Evolutionary conservation across 2,329 filamentous ascomycete genomes (phyloP).

Genomic region (Huntiella omanensis): DNA sequence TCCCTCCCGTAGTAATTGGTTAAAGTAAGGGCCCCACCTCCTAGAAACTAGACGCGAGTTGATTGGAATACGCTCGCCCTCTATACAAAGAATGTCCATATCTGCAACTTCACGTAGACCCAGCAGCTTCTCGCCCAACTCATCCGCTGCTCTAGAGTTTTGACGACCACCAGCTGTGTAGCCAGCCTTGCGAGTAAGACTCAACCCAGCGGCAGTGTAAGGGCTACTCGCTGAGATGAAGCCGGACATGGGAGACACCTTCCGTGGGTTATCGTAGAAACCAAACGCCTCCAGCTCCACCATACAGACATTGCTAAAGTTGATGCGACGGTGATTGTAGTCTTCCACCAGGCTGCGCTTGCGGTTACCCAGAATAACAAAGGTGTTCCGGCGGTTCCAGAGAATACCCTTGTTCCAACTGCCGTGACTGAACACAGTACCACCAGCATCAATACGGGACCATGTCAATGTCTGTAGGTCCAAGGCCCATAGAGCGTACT

Average conservation of each 20-base stretch:
- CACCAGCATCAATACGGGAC: conserved; percentile 89
- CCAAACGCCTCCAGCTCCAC: conserved; percentile 95
- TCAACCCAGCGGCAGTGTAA: conserved; percentile 37
- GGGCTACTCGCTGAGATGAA: conserved; percentile 70
- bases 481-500: conserved; percentile 91
- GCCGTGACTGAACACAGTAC: conserved; percentile 84
- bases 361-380: conserved; percentile 85
- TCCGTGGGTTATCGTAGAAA: conserved; percentile 86
- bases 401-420: conserved; percentile 94
- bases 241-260: conserved; percentile 55
- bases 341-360: conserved; percentile 90
- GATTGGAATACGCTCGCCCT: conserved; percentile 78
- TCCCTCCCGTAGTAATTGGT: conserved; percentile 72
- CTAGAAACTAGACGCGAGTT: conserved; percentile 78
- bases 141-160: conserved; percentile 61
- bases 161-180: conserved; percentile 57
- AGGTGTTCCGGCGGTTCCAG: conserved; percentile 85
- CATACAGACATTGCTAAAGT: conserved; percentile 92
- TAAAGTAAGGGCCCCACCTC: conserved; percentile 91
- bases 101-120: conserved; percentile 71
- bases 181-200: conserved; percentile 38
- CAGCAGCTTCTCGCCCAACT: conserved; percentile 66
- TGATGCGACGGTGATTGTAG: conserved; percentile 94
- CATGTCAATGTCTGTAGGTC: conserved; percentile 77
- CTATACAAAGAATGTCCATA: conserved; percentile 89